These are phyloP conservation scores for Rhododendron ovatum DNA, from an alignment of 148 eudicot species.

Conservation along the genomic window DNA sequence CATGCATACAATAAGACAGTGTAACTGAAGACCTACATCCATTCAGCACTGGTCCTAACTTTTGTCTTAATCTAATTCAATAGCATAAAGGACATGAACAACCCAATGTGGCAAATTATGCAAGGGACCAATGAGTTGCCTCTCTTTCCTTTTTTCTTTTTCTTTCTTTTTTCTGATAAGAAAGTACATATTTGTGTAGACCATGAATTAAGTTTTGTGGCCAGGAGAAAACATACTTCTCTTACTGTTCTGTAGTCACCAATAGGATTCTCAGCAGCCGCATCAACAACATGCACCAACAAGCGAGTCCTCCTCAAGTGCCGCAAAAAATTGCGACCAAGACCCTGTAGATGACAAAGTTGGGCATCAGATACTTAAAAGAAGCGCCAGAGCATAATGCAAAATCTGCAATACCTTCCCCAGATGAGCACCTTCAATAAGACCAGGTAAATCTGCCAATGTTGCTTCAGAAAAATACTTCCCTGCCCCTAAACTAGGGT, in stretches of 20 bases:
- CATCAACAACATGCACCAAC: conserved; percentile 96
- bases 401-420: conserved; percentile 66
- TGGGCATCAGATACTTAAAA: conserved; percentile 5
- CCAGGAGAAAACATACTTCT: conserved; percentile 54
- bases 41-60: background rate
- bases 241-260: conserved; percentile 80
- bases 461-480: conserved; percentile 86
- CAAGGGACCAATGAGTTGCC: background rate
- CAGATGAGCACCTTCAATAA: conserved; percentile 91
- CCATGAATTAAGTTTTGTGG: background rate
- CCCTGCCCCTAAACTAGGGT: conserved; percentile 81
- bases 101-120: background rate
- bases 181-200: background rate
- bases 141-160: background rate
- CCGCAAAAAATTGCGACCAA: conserved; percentile 91
- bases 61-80: background rate
- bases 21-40: background rate
- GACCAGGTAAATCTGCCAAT: conserved; percentile 93
- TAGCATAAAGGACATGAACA: background rate
- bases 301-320: conserved; percentile 90
- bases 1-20: background rate
- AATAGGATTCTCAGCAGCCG: conserved; percentile 80
- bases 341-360: conserved; percentile 52
- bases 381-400: conserved; percentile 5
- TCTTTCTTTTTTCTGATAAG: background rate